Evolutionary conservation across 1,284 basidiomycete genomes (phyloP), one percentile per base, ranked within the genome.

Genomic region (Cutaneotrichosporon curvatum): DNA sequence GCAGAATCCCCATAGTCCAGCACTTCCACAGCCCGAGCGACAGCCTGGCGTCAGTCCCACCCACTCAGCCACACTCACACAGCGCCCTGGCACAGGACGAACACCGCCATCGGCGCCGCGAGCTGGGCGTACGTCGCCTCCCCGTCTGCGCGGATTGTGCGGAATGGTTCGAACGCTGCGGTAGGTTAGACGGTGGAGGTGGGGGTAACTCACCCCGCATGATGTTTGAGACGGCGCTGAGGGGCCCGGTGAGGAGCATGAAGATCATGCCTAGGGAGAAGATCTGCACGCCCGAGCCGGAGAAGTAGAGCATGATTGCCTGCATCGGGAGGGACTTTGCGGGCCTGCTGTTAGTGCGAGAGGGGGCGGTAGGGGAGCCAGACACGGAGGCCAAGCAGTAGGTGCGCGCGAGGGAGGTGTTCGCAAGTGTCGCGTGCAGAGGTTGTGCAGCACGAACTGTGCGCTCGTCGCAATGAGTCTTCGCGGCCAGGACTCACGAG

Each of bases 221-320:
- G 39, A 91, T 86, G 8, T 75, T 78, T 35, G 80, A 78, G 8
- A 89, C 65, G 46, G 87, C 87, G 66, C 82, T 84, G 70, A 91
- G 80, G 0, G 89, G 88, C 15, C 80, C 78, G 43, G 86, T 76
- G 49, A 92, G 76, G 11, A 92, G 77, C 85, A 89, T 89, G 64
- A 87, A 84, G 31, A 92, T 84, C 68, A 89, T 91, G 37, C 88
- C 87, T 74, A 92, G 87, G 68, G 87, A 90, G 71, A 92, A 92
- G 42, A 94, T 85, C 71, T 94, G 89, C 11, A 92, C 83, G 37
- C 87, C 86, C 21, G 86, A 83, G 34, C 89, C 89, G 20, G 87
- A 91, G 83, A 94, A 91, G 79, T 92, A 94, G 36, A 94, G 77
- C 89, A 94, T 92, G 74, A 94, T 85, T 2, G 82, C 87, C 65